phyloP scores from a whole-genome alignment of 495 filamentous ascomycete genomes.

The Penicillium chermesinum region DNA sequence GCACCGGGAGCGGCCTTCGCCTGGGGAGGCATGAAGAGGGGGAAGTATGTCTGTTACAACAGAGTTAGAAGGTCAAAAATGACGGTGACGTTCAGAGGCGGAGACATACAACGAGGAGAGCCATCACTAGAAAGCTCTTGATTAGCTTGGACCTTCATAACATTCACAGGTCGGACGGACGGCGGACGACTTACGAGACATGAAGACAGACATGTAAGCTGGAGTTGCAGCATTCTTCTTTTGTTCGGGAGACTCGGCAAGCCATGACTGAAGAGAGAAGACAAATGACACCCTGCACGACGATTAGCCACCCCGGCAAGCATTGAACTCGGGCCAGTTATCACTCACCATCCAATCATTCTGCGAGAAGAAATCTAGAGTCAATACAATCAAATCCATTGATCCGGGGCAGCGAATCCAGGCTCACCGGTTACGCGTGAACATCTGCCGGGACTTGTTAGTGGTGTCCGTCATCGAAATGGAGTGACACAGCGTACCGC shows the following conservation, averaged over 20 bases:
- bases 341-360: slow-evolving; percentile 72
- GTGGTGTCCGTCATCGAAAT: slow-evolving; percentile 8
- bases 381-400: slow-evolving; percentile 1
- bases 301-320: slow-evolving; percentile 4
- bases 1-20: slow-evolving; percentile 32
- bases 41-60: slow-evolving; percentile 63
- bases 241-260: slow-evolving; percentile 75
- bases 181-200: slow-evolving; percentile 62
- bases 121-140: slow-evolving; percentile 60
- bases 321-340: neutral
- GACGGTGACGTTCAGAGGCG: neutral
- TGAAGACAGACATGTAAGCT: slow-evolving; percentile 77
- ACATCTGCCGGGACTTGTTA: slow-evolving; percentile 55
- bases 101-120: slow-evolving; percentile 60
- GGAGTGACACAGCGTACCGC: slow-evolving; percentile 49
- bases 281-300: slow-evolving; percentile 69
- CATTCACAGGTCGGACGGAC: neutral
- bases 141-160: neutral
- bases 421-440: slow-evolving; percentile 84
- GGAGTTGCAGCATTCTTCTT: slow-evolving; percentile 63
- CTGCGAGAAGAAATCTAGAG: slow-evolving; percentile 20
- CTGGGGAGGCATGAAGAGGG: slow-evolving; percentile 70
- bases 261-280: slow-evolving; percentile 79
- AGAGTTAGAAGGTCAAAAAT: slow-evolving; percentile 12
- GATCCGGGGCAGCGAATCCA: slow-evolving; percentile 10